Percentiles rank a stretch among this genome's conserved stretches.
These are phyloP conservation scores for Naganishia friedmannii DNA, from an alignment of 768 basidiomycete species.

Conservation along the genomic window DNA sequence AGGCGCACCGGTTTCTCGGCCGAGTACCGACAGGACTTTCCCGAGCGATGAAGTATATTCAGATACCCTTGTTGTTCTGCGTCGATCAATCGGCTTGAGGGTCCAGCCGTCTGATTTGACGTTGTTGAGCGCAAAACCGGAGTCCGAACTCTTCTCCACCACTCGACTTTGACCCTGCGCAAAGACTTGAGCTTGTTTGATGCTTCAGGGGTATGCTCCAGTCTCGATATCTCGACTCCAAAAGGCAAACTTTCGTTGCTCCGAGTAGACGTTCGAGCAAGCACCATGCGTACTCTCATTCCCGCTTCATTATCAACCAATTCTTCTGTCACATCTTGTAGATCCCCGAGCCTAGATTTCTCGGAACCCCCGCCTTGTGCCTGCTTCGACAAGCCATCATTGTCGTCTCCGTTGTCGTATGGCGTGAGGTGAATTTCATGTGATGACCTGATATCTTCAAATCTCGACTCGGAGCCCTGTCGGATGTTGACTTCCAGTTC, in stretches of 20 bases:
- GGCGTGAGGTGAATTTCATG: slow-evolving; percentile 26
- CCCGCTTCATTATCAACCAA: slow-evolving; percentile 37
- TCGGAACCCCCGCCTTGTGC: background rate
- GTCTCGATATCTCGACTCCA: slow-evolving; percentile 42
- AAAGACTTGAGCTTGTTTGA: slow-evolving; percentile 29
- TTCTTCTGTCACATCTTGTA: slow-evolving; percentile 36
- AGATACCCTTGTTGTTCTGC: slow-evolving; percentile 46
- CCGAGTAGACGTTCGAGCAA: slow-evolving; percentile 30
- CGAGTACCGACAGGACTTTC: slow-evolving; percentile 88
- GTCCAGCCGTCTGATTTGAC: slow-evolving; percentile 18
- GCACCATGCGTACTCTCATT: slow-evolving; percentile 39
- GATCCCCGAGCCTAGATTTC: background rate
- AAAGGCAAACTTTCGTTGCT: slow-evolving; percentile 40
- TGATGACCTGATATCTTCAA: background rate
- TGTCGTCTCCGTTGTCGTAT: slow-evolving; percentile 18
- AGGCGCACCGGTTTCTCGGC: slow-evolving; percentile 66
- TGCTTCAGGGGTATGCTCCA: background rate
- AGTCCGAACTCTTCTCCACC: slow-evolving; percentile 37
- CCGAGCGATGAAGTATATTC: slow-evolving; percentile 71
- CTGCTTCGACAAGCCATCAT: slow-evolving; percentile 2
- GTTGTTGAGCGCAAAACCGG: slow-evolving; percentile 23
- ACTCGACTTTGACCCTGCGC: slow-evolving; percentile 45
- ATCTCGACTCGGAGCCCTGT: slow-evolving; percentile 36
- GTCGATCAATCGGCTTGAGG: slow-evolving; percentile 22
- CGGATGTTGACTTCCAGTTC: slow-evolving; percentile 35